phyloP scores from a whole-genome alignment of 148 eudicot species.

The Rhododendron griersonianum region DNA sequence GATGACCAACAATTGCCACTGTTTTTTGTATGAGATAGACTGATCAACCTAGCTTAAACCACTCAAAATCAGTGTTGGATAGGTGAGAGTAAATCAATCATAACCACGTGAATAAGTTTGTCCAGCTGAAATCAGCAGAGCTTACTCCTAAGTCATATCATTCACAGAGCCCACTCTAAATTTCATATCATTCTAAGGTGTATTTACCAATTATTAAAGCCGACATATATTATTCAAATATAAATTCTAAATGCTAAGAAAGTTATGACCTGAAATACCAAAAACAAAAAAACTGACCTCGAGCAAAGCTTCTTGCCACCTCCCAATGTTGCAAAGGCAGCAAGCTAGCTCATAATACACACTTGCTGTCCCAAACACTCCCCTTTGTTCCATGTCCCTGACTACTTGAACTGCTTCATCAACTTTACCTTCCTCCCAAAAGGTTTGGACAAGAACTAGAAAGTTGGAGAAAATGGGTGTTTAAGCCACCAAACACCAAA shows the following conservation, averaged over 20 bases:
- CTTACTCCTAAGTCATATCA: neutral
- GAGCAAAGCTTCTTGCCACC: slow-evolving; percentile 73
- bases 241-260: neutral
- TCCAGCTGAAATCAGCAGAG: neutral
- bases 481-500: slow-evolving; percentile 7
- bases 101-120: neutral
- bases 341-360: slow-evolving; percentile 92
- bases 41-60: neutral
- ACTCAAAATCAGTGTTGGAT: neutral
- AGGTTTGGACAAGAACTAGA: slow-evolving; percentile 80
- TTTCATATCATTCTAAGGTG: neutral
- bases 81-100: neutral
- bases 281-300: slow-evolving; percentile 49
- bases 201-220: neutral
- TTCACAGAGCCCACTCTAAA: neutral
- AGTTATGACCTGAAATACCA: neutral
- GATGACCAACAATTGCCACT: neutral
- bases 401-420: slow-evolving; percentile 73
- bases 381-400: slow-evolving; percentile 87
- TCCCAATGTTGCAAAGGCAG: slow-evolving; percentile 86
- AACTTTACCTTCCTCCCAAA: slow-evolving; percentile 74
- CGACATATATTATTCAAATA: neutral
- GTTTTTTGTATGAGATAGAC: neutral
- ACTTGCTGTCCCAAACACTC: slow-evolving; percentile 65
- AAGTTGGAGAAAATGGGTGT: slow-evolving; percentile 10